Base-by-base conservation (phyloP, 2,329 filamentous ascomycete genomes). In the Orbilia quercus region DNA sequence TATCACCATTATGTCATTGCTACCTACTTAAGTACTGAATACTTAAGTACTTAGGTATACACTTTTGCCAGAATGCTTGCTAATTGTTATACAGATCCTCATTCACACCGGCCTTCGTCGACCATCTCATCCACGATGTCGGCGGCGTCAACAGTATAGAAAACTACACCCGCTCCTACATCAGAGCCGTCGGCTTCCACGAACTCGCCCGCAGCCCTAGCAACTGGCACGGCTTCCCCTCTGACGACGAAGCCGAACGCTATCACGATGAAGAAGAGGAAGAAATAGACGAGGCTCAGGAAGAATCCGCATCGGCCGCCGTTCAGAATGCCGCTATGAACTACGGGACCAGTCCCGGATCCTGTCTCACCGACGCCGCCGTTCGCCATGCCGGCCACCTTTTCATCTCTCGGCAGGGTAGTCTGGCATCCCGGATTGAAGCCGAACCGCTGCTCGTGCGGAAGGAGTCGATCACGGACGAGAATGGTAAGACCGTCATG, bases 131-230 rank as follows among this genome's bases (percentile, higher is more conserved):
- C 51, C 77, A 76, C 76, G 89, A 96, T 73, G 89, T 91, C 51
- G 95, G 94, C 75, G 94, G 94, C 55, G 90, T 93, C 74, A 98
- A 98, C 83, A 96, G 91, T 81, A 90, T 98, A 78, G 90, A 95
- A 79, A 96, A 93, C 78, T 98, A 98, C 80, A 91, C 93, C 47
- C 87, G 90, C 73, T 96, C 91, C 77, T 96, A 92, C 90, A 91
- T 94, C 81, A 89, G 94, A 80, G 94, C 94, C 38, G 92, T 92
- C 23, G 89, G 86, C 66, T 98, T 98, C 81, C 86, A 88, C 75
- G 93, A 97, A 80, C 91, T 96, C 76, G 89, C 95, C 34, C 91
- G 92, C 22, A 70, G 70, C 22, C 70, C 70, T 12, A 69, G 54
- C 44, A 69, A 74, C 57, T 69, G 70, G 62, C 45, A 59, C 45